phyloP scores from a whole-genome alignment of 164 flowering plant genomes.

The Vitis cinerea region DNA sequence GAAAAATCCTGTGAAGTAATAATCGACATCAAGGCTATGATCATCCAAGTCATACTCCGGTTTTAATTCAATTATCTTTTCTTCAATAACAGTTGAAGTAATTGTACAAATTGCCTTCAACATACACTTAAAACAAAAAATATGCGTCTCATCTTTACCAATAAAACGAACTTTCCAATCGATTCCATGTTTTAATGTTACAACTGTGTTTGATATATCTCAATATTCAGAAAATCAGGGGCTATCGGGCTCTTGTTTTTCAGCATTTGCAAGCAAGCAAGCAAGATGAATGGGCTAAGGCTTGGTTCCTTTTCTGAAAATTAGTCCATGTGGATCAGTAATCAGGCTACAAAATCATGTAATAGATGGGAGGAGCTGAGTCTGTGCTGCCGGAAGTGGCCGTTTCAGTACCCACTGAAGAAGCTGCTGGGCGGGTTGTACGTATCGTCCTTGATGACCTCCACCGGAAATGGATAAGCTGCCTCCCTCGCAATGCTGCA shows the following conservation, averaged over 20 bases:
- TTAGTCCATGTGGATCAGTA: conserved; percentile 4
- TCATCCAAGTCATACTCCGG: background rate
- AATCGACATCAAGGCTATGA: background rate
- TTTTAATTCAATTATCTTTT: conserved; percentile 11
- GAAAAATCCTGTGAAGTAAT: too few species aligned
- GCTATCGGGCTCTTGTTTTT: conserved; percentile 8
- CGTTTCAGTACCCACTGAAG: conserved; percentile 44
- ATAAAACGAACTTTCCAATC: conserved; percentile 47
- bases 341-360: conserved; percentile 66
- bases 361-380: conserved; percentile 61
- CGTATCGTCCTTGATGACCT: conserved; percentile 43
- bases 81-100: conserved; percentile 20
- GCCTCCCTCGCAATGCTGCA: conserved; percentile 76
- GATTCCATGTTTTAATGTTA: conserved; percentile 36
- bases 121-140: conserved; percentile 35
- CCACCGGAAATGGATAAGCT: conserved; percentile 38
- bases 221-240: conserved; percentile 3
- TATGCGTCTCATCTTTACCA: conserved; percentile 48
- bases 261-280: conserved; percentile 7
- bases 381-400: conserved; percentile 53
- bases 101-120: conserved; percentile 36
- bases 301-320: background rate
- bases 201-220: conserved; percentile 30
- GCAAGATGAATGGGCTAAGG: conserved; percentile 4
- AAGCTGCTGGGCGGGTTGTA: conserved; percentile 35